phyloP scores from a whole-genome alignment of 352 stramenopile genomes.

The Phytophthora pisi region DNA sequence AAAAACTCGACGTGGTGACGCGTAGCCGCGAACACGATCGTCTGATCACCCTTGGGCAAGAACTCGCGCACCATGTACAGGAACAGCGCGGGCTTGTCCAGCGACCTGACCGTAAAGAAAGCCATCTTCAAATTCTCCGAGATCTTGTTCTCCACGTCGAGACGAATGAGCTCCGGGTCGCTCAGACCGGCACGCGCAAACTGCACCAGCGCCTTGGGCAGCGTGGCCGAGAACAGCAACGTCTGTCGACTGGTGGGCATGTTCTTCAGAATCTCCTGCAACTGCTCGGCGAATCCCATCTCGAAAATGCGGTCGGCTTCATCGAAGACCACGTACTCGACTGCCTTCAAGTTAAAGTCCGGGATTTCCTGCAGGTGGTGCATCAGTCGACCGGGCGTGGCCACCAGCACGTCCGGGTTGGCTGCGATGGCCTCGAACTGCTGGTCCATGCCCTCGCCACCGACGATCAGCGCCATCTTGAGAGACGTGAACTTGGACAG shows the following conservation, averaged over 20 bases:
- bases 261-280: constrained; percentile 93
- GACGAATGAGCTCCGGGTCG: constrained; percentile 96
- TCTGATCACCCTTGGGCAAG: constrained; percentile 91
- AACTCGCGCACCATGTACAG: constrained; percentile 97
- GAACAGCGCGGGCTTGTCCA: constrained; percentile 96
- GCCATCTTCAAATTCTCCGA: constrained; percentile 97
- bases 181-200: constrained; percentile 98
- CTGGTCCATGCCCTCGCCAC: constrained; percentile 98
- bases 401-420: constrained; percentile 95
- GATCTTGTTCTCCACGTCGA: constrained; percentile 99
- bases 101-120: constrained; percentile 96
- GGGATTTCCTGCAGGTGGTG: constrained; percentile 94
- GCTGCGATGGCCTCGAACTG: constrained; percentile 96
- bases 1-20: constrained; percentile 99
- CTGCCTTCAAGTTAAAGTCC: constrained; percentile 92
- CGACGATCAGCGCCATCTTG: constrained; percentile 94
- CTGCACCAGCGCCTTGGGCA: constrained; percentile 97
- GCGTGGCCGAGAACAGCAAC: constrained; percentile 96
- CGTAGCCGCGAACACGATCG: constrained; percentile 98
- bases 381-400: constrained; percentile 95
- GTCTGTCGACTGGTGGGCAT: constrained; percentile 91
- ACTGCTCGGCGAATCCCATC: constrained; percentile 99
- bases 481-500: constrained; percentile 93
- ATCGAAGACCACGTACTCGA: constrained; percentile 97
- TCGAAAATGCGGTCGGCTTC: constrained; percentile 99